phyloP scores from a whole-genome alignment of 2,329 filamentous ascomycete genomes.

The Colletotrichum siamense region DNA sequence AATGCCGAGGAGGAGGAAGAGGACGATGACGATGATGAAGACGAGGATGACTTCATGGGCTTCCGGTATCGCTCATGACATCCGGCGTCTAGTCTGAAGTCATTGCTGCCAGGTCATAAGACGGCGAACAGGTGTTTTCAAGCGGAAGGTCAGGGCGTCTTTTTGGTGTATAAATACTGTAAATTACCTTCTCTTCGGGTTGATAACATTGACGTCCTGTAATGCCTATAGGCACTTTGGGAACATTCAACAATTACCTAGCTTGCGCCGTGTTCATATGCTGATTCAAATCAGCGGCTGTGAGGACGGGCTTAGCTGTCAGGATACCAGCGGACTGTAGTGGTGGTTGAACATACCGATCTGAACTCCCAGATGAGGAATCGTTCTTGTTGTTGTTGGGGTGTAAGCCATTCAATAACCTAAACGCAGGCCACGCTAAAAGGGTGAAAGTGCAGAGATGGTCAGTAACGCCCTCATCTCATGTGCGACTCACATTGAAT shows the following conservation, averaged over 20 bases:
- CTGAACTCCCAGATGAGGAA: not conserved
- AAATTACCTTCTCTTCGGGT: constrained; percentile 13
- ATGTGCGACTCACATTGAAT: not conserved
- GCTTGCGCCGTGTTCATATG: not conserved
- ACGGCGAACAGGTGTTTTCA: not conserved
- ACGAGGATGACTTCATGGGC: constrained; percentile 63
- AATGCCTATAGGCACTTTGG: not conserved
- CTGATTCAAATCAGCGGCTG: not conserved
- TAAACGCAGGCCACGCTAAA: not conserved
- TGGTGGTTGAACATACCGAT: not conserved
- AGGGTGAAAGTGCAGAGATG: not conserved
- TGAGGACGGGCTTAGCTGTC: not conserved
- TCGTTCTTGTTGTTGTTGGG: not conserved
- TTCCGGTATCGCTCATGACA: constrained; percentile 53
- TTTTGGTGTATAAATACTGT: constrained; percentile 17
- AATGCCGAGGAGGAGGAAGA: constrained; percentile 34
- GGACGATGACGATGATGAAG: constrained; percentile 49
- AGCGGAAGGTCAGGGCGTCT: not conserved
- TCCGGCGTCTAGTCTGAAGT: not conserved
- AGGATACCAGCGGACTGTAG: not conserved
- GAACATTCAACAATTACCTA: not conserved
- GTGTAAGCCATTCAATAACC: not conserved
- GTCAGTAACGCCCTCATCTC: not conserved
- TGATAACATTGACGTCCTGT: constrained; percentile 5
- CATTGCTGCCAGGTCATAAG: not conserved